These are phyloP conservation scores for Plasmodium reichenowi DNA, from an alignment of 169 alveolate species.

Conservation along the genomic window DNA sequence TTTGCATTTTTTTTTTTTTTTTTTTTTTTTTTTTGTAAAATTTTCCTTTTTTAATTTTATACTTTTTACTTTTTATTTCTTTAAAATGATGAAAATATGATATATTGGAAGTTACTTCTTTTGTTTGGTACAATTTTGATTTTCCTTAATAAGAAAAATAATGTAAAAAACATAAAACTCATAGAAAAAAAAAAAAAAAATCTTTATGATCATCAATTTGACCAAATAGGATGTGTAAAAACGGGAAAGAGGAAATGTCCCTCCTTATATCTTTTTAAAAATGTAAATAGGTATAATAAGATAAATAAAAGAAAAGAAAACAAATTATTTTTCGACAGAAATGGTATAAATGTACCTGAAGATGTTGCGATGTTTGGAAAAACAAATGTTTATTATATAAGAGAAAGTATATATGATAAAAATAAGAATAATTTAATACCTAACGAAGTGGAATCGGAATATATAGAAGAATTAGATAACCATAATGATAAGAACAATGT, in stretches of 20 bases:
- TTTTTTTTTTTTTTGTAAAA: too few species aligned
- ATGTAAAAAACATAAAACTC: background rate
- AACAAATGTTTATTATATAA: slow-evolving; percentile 51
- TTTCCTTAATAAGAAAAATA: background rate
- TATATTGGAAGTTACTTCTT: background rate
- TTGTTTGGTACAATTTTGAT: slow-evolving; percentile 1
- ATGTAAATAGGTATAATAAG: background rate
- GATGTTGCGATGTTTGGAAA: slow-evolving; percentile 76
- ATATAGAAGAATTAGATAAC: slow-evolving; percentile 36
- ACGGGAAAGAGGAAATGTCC: too few species aligned
- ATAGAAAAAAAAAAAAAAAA: background rate
- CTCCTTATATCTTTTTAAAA: background rate
- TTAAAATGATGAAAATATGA: slow-evolving; percentile 8
- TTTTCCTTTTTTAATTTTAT: background rate
- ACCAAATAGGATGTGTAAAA: too few species aligned
- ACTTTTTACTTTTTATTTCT: background rate
- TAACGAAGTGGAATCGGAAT: slow-evolving; percentile 34
- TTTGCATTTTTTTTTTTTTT: too few species aligned
- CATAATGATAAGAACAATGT: background rate
- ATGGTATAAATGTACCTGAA: slow-evolving; percentile 58
- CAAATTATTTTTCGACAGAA: slow-evolving; percentile 54
- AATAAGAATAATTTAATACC: slow-evolving; percentile 42
- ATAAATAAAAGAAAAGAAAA: background rate
- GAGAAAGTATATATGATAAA: slow-evolving; percentile 58
- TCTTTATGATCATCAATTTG: too few species aligned